phyloP scores from a whole-genome alignment of 768 basidiomycete species.

The Boletus subparvulus region DNA sequence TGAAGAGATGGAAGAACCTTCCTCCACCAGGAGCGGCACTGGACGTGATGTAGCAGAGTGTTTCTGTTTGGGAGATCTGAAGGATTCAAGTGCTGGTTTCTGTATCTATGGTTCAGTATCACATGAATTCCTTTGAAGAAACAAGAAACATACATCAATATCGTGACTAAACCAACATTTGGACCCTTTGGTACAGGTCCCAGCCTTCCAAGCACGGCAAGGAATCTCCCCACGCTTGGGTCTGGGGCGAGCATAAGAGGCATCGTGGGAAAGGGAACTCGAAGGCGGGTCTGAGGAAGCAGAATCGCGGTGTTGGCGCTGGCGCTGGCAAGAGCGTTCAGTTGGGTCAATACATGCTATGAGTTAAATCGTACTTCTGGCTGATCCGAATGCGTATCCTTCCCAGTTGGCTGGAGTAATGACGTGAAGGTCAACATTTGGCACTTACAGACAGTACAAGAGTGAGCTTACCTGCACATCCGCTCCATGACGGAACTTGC shows the following conservation, averaged over 20 bases:
- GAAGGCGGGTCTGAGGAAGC: background rate
- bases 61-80: conserved; percentile 1
- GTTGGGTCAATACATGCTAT: background rate
- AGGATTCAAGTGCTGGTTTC: conserved; percentile 2
- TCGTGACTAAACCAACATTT: conserved; percentile 38
- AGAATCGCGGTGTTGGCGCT: background rate
- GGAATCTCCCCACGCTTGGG: conserved; percentile 21
- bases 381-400: background rate
- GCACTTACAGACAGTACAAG: background rate
- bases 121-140: background rate
- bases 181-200: conserved; percentile 37
- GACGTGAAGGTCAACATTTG: background rate
- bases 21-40: background rate
- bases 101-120: background rate
- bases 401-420: background rate
- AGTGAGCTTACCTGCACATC: conserved; percentile 2
- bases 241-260: conserved; percentile 20
- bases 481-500: conserved; percentile 24
- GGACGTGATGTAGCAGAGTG: background rate
- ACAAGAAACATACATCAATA: conserved; percentile 26
- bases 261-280: background rate
- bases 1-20: background rate
- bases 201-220: conserved; percentile 38
- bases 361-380: background rate
- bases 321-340: background rate